These are phyloP conservation scores for Populus hybrid DNA, from an alignment of 441 rosid genomes.

Conservation along the genomic window DNA sequence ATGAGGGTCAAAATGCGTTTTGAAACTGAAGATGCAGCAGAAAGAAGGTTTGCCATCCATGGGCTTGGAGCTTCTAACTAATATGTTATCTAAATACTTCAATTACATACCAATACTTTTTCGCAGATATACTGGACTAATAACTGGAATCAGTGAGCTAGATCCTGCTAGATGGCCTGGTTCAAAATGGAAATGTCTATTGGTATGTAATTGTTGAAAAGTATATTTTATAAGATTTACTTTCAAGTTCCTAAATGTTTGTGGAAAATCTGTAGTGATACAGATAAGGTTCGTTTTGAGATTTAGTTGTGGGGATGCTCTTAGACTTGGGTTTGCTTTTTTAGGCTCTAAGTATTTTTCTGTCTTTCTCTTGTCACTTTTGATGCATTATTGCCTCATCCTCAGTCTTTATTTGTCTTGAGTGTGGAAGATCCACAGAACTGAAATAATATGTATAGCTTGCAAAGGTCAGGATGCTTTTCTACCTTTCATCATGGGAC, in stretches of 20 bases:
- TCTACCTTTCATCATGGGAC: not conserved
- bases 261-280: not conserved
- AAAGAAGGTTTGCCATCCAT: conserved; percentile 60
- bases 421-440: not conserved
- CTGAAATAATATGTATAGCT: not conserved
- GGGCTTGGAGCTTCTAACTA: conserved; percentile 1
- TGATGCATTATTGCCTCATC: not conserved
- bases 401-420: not conserved
- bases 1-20: conserved; percentile 82
- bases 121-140: conserved; percentile 69
- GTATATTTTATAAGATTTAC: not conserved
- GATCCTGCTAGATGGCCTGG: conserved; percentile 92
- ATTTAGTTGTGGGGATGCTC: not conserved
- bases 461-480: not conserved
- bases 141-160: conserved; percentile 67
- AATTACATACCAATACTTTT: not conserved
- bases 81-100: conserved; percentile 2
- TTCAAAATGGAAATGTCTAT: conserved; percentile 92
- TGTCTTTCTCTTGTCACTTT: not conserved
- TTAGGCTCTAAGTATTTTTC: not conserved
- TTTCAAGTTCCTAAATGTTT: not conserved
- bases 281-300: not conserved
- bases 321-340: not conserved
- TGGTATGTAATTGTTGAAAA: conserved; percentile 41
- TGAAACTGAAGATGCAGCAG: conserved; percentile 87